Conservation (phyloP, 305 asterid genomes). For the Solanum hybrid region DNA sequence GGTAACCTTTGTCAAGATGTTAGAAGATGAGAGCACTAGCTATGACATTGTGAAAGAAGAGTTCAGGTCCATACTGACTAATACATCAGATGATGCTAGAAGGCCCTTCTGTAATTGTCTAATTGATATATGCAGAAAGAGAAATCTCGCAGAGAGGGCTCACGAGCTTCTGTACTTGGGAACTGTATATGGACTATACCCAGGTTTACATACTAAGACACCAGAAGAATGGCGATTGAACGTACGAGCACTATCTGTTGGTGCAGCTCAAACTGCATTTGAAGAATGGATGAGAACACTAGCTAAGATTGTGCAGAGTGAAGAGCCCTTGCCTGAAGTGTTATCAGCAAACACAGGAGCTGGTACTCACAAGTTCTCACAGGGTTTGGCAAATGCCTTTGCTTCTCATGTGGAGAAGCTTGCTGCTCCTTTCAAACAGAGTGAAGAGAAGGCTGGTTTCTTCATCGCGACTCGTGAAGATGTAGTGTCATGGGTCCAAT, state of each 20-base stretch:
- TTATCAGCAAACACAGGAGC: slow-evolving; percentile 76
- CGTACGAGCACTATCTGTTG: slow-evolving; percentile 70
- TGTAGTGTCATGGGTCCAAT: slow-evolving; percentile 56
- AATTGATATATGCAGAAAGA: slow-evolving; percentile 68
- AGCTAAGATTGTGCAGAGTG: slow-evolving; percentile 43
- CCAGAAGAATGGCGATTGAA: slow-evolving; percentile 78
- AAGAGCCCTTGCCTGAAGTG: slow-evolving; percentile 58
- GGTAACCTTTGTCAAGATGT: slow-evolving; percentile 34
- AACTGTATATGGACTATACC: slow-evolving; percentile 66
- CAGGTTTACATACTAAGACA: slow-evolving; percentile 80
- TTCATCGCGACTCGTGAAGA: slow-evolving; percentile 73
- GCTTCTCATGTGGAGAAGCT: slow-evolving; percentile 60
- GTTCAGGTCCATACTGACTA: slow-evolving; percentile 44
- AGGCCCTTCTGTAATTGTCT: slow-evolving; percentile 84
- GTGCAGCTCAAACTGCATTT: slow-evolving; percentile 83
- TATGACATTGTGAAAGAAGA: slow-evolving; percentile 47
- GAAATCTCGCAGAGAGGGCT: slow-evolving; percentile 43
- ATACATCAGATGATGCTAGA: slow-evolving; percentile 57
- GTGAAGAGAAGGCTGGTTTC: slow-evolving; percentile 68
- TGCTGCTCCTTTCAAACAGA: slow-evolving; percentile 61
- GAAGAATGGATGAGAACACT: slow-evolving; percentile 84
- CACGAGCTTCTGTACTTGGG: slow-evolving; percentile 77
- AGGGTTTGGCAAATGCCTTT: slow-evolving; percentile 62
- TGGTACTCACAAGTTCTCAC: slow-evolving; percentile 78
- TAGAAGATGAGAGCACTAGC: slow-evolving; percentile 25